Percentiles rank a stretch among this genome's conserved stretches.
Conservation (phyloP, 2,329 filamentous ascomycete genomes). For the Trichoderma aggressivum region DNA sequence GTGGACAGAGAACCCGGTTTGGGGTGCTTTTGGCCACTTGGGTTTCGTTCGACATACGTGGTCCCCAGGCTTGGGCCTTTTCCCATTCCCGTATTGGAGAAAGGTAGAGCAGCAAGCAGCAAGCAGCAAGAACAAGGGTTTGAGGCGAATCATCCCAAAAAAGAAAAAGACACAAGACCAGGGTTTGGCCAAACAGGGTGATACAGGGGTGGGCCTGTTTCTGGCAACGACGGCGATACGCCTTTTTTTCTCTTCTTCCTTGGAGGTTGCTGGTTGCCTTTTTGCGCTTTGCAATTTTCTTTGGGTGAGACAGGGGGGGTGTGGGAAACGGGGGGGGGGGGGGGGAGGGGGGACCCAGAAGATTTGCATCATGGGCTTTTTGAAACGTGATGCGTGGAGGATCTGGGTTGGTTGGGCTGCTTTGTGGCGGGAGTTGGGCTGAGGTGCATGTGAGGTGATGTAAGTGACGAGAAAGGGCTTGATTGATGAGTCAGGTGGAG, state of each 20-base stretch:
- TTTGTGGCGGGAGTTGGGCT: constrained; percentile 11
- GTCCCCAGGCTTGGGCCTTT: not conserved
- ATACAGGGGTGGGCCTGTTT: not conserved
- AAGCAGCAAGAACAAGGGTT: not conserved
- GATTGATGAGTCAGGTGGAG: not conserved
- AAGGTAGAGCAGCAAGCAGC: not conserved
- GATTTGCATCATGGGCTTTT: constrained; percentile 12
- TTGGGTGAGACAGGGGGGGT: not conserved
- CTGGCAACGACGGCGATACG: not conserved
- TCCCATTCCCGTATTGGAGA: not conserved
- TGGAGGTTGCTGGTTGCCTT: not conserved
- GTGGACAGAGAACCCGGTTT: not conserved
- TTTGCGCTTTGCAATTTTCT: not conserved
- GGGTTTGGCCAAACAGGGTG: not conserved
- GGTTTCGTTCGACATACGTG: not conserved
- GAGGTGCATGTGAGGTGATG: not conserved
- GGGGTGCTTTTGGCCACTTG: not conserved
- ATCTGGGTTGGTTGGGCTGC: constrained; percentile 14
- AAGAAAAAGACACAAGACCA: not conserved
- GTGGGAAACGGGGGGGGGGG: not conserved
- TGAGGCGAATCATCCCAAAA: not conserved
- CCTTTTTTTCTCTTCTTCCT: not conserved
- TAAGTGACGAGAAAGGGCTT: not conserved
- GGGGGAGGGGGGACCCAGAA: not conserved
- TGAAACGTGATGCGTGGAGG: not conserved